Base-by-base conservation (phyloP, 257 asterid genomes). In the Rhazya stricta region DNA sequence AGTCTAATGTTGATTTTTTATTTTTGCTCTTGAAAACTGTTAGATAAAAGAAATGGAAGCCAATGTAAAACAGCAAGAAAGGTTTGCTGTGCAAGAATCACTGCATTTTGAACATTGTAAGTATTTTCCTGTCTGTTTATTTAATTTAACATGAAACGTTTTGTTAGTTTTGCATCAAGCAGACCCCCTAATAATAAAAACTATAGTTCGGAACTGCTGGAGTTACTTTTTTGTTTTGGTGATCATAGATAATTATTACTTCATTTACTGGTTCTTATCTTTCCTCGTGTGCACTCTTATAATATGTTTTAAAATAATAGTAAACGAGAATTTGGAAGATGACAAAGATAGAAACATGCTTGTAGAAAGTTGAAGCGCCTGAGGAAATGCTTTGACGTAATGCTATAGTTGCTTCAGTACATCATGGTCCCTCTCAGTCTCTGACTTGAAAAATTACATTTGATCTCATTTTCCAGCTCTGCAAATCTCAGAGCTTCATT, bases 21-120 rank as follows among this genome's bases (percentile, higher is more conserved):
- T 76, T 79, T 32, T 15, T 68, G 50, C 29, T 73, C 73, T 71
- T 77, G 45, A 70, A 5, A 60, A 43, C 34, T 60, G 77, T 71
- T 78, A 94, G 98, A 85, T 94, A 37, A 89, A 89, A 86, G 97
- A 92, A 74, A 84, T 94, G 97, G 99, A 90, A 80, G 84, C 86
- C 77, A 74, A 76, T 73, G 75, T 86, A 69, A 94, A 94, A 84
- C 89, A 87, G 60, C 94, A 89, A 70, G 95, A 86, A 74, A 92
- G 85, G 82, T 42, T 76, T 76, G 97, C 97, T 60, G 5, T 79
- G 85, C 91, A 92, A 84, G 96, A 91, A 50, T 80, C 92, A 36
- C 51, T 76, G 65, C 72, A 79, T 56, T 70, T 73, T 80, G 89
- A 92, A 10, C 36, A 78, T 15, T 86, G 99, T 94, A 83, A 85